phyloP scores from a whole-genome alignment of 305 asterid genomes.

The Stenogyne calaminthoides region DNA sequence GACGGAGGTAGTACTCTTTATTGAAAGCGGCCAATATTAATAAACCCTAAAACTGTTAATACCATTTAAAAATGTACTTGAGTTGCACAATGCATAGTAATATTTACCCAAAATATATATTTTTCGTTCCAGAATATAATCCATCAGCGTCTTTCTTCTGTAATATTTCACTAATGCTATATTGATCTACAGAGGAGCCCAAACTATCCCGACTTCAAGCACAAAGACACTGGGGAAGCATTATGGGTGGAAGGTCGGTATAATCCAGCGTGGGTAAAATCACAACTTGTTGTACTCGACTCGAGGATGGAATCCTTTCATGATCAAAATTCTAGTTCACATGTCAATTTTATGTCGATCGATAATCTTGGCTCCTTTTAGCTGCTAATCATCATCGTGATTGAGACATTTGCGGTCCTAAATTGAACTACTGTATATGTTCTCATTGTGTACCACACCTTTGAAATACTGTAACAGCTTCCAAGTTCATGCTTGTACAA shows the following conservation, averaged over 20 bases:
- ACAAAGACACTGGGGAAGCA: constrained; percentile 94
- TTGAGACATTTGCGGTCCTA: constrained; percentile 6
- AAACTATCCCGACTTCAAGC: constrained; percentile 95
- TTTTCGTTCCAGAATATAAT: too few species aligned
- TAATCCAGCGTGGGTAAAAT: constrained; percentile 91
- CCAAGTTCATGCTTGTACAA: constrained; percentile 9
- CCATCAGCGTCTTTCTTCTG: too few species aligned
- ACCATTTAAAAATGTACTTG: too few species aligned
- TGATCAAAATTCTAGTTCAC: constrained; percentile 54
- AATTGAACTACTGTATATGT: constrained; percentile 18
- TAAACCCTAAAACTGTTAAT: too few species aligned
- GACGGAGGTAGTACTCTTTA: too few species aligned
- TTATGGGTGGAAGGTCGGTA: constrained; percentile 85
- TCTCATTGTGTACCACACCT: constrained; percentile 13
- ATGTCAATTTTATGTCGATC: constrained; percentile 51
- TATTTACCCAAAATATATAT: too few species aligned
- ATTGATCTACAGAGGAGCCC: constrained; percentile 73
- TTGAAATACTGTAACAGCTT: constrained; percentile 17
- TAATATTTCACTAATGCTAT: neutral
- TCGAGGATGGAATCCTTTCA: constrained; percentile 69
- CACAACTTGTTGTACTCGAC: constrained; percentile 82
- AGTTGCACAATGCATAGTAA: too few species aligned
- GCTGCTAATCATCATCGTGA: constrained; percentile 17
- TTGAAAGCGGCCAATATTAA: too few species aligned
- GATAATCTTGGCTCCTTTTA: constrained; percentile 63